These are phyloP conservation scores for Mortierella alpina DNA, from an alignment of 192 early-diverging fungal species.

Conservation along the genomic window DNA sequence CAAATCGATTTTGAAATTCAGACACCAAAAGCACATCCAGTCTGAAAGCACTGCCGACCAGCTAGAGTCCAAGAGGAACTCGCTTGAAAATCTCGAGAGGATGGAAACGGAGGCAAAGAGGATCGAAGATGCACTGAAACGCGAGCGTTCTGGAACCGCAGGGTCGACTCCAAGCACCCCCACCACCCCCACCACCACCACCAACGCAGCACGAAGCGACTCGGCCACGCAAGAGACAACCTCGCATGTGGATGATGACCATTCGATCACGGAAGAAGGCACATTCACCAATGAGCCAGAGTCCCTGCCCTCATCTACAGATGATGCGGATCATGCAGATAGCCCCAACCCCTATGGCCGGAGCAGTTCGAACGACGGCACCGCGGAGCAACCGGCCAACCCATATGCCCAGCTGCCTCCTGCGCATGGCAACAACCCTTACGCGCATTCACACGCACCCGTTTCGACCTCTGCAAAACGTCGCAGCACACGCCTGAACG, in stretches of 20 bases:
- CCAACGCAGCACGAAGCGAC: constrained; percentile 13
- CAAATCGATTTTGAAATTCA: constrained; percentile 85
- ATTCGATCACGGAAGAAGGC: constrained; percentile 39
- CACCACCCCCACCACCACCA: constrained; percentile 4
- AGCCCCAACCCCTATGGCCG: constrained; percentile 33
- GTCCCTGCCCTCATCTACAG: constrained; percentile 1
- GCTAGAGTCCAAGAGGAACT: constrained; percentile 76
- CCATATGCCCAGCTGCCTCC: constrained; percentile 36
- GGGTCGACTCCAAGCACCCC: neutral
- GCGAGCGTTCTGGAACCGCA: constrained; percentile 42
- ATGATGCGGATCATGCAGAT: constrained; percentile 9
- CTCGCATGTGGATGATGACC: neutral
- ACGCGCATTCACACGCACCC: constrained; percentile 29
- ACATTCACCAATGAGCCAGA: constrained; percentile 40
- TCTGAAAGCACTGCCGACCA: constrained; percentile 80
- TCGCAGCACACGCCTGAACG: constrained; percentile 58
- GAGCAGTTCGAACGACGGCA: neutral
- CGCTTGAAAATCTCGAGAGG: constrained; percentile 67
- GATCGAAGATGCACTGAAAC: constrained; percentile 71
- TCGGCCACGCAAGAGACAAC: neutral
- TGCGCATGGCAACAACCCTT: constrained; percentile 19
- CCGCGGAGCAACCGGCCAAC: neutral
- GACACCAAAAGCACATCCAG: constrained; percentile 89
- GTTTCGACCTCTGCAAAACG: constrained; percentile 24
- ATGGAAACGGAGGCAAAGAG: constrained; percentile 80